These are phyloP conservation scores for Aspergillus jensenii DNA, from an alignment of 2,329 filamentous ascomycete genomes.

Conservation along the genomic window DNA sequence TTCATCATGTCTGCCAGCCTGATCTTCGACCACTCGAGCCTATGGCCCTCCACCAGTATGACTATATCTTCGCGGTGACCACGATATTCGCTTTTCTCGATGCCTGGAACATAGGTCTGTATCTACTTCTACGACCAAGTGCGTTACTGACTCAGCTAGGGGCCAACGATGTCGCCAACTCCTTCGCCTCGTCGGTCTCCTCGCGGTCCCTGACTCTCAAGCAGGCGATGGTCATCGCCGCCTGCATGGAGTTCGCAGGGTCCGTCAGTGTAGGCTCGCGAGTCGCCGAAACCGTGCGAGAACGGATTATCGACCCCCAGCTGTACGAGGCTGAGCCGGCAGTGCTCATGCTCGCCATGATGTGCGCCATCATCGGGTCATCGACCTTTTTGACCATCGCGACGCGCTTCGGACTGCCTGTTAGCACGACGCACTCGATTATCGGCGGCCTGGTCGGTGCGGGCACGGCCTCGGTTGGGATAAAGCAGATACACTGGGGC, in stretches of 20 bases:
- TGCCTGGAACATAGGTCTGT: constrained; percentile 4
- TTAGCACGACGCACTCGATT: constrained; percentile 38
- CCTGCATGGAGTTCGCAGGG: constrained; percentile 50
- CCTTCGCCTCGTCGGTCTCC: constrained; percentile 52
- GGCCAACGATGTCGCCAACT: constrained; percentile 49
- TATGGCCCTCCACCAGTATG: constrained; percentile 13
- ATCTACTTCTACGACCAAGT: too few relatives aligned
- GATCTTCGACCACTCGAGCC: too few relatives aligned
- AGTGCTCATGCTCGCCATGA: constrained; percentile 35
- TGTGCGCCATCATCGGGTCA: constrained; percentile 21
- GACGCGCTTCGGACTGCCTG: constrained; percentile 31
- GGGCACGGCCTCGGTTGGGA: constrained; percentile 5
- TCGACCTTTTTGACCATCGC: constrained; percentile 32
- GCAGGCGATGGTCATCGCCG: constrained; percentile 49
- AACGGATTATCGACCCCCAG: constrained; percentile 37
- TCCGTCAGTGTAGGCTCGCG: constrained; percentile 50
- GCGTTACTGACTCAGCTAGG: neutral
- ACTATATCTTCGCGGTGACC: constrained; percentile 9
- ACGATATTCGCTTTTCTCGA: constrained; percentile 6
- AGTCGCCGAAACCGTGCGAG: constrained; percentile 40
- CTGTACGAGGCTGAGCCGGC: constrained; percentile 31
- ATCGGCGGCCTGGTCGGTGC: constrained; percentile 28
- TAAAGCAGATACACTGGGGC: constrained; percentile 30
- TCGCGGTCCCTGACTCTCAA: constrained; percentile 51
- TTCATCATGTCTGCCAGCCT: too few relatives aligned